These are phyloP conservation scores for Claviceps digitariae DNA, from an alignment of 2,329 filamentous ascomycete species.

Conservation along the genomic window DNA sequence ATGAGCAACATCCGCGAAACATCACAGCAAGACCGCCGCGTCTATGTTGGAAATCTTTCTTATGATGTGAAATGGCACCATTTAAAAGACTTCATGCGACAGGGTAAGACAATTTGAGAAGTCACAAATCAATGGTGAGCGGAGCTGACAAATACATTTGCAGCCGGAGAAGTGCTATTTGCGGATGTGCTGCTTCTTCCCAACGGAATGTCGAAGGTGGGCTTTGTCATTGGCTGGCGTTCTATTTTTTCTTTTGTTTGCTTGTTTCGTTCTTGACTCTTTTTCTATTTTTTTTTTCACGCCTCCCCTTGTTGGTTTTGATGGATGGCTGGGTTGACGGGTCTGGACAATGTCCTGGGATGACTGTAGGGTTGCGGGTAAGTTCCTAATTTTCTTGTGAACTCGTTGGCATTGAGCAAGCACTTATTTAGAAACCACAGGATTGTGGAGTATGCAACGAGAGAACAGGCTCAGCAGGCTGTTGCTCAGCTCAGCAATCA, in stretches of 20 bases:
- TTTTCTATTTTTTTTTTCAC: conserved; percentile 41
- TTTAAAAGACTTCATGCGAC: conserved; percentile 99
- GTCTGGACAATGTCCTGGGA: conserved; percentile 81
- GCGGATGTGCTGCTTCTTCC: conserved; percentile 98
- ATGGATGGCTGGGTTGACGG: conserved; percentile 98
- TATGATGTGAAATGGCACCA: conserved; percentile 99
- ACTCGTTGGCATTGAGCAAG: background rate
- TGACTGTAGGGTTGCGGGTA: conserved; percentile 99
- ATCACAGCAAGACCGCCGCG: conserved; percentile 95
- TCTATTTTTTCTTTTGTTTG: conserved; percentile 23
- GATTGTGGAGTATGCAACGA: conserved; percentile 99
- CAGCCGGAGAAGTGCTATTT: conserved; percentile 98
- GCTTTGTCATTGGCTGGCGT: conserved; percentile 76
- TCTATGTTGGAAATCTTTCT: conserved; percentile 97
- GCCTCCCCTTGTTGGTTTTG: conserved; percentile 49
- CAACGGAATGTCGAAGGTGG: conserved; percentile 99
- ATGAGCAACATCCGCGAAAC: conserved; percentile 88
- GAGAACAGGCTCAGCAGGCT: conserved; percentile 96
- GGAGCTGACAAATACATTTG: conserved; percentile 25
- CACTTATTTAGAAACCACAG: conserved; percentile 28
- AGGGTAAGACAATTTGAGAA: conserved; percentile 53
- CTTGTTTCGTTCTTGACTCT: conserved; percentile 46
- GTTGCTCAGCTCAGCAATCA: conserved; percentile 98
- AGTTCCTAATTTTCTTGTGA: conserved; percentile 28
- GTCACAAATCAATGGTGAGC: conserved; percentile 10